Evolutionary conservation across 345 rosid species (phyloP), one percentile per base, ranked within the genome.

Genomic region (Heritiera littoralis): DNA sequence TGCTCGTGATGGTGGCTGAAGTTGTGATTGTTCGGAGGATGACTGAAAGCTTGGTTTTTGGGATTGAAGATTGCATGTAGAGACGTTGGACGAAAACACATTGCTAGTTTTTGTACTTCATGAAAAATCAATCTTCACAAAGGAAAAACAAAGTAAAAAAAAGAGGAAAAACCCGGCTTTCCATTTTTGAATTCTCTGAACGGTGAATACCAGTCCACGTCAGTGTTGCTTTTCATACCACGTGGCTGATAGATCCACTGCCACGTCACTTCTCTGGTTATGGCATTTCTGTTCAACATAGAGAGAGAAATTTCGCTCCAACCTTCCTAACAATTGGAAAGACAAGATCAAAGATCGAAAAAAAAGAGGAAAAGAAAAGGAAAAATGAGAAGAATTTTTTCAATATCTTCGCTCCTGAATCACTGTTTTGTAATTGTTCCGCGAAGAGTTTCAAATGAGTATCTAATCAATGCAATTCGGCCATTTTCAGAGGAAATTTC

Each of bases 321-420:
- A n/a, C 28, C 58, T 48, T 49, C 74, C 41, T 2, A 38, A 3
- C 61, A 72, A 54, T 35, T 54, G 14, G 46, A 23, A 35, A 55
- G 48, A 9, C 63, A 18, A 72, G 17, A 72, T 5, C 48, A 18
- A 72, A 9, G 11, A 54, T 38, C 64, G 3, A 28, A 7, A n/a
- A 18, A n/a, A 56, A 56, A 18, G 3, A 41, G 38, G 4, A 30
- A 45, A 46, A 7, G 56, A 23, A 28, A 51, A 10, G 15, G 46
- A 28, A 55, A 38, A 49, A 88, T 83, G 91, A 83, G 81, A 75
- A 86, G 70, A 51, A 4, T 83, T 30, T 82, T 65, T 7, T 82
- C 87, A 80, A 83, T 86, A 66, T 81, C 84, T 59, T 81, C 81
- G 52, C 68, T 80, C 74, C 8, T 77, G 60, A 81, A 82, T 69